These are phyloP conservation scores for Coriaria nepalensis DNA, from an alignment of 306 rosid genomes.

Conservation along the genomic window DNA sequence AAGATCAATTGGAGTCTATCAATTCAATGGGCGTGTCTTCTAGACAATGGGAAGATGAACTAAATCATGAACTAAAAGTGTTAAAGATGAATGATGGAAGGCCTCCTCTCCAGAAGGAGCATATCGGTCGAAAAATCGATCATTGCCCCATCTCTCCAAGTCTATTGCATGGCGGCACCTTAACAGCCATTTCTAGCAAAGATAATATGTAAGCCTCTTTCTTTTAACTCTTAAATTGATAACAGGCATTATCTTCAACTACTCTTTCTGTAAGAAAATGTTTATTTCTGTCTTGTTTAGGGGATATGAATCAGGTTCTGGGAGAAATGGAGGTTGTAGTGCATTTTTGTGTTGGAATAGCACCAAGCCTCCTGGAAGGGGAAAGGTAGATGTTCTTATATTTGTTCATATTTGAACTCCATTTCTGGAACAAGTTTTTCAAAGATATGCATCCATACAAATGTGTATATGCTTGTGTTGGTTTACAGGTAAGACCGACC, in stretches of 20 bases:
- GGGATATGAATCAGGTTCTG: slow-evolving; percentile 72
- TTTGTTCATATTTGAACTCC: not conserved
- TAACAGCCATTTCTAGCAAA: slow-evolving; percentile 47
- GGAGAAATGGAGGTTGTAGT: slow-evolving; percentile 48
- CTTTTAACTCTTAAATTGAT: slow-evolving; percentile 15
- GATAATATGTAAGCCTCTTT: slow-evolving; percentile 63
- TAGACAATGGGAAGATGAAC: slow-evolving; percentile 57
- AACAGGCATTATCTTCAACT: too few species aligned
- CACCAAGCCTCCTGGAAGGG: slow-evolving; percentile 37
- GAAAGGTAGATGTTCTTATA: slow-evolving; percentile 40
- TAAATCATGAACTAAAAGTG: slow-evolving; percentile 38
- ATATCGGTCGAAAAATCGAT: slow-evolving; percentile 39
- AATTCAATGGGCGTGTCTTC: slow-evolving; percentile 49
- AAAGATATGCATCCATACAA: too few species aligned
- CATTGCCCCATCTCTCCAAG: slow-evolving; percentile 81
- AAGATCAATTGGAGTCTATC: slow-evolving; percentile 45
- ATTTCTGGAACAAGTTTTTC: too few species aligned
- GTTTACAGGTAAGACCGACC: slow-evolving; percentile 44
- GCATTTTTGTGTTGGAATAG: slow-evolving; percentile 70
- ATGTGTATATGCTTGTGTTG: too few species aligned
- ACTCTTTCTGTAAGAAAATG: not conserved
- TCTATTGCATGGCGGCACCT: slow-evolving; percentile 60
- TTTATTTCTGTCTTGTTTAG: slow-evolving; percentile 23
- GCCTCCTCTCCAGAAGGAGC: slow-evolving; percentile 44
- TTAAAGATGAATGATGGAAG: slow-evolving; percentile 41